These are phyloP conservation scores for Neocatenulostroma microsporum DNA, from an alignment of 2,329 filamentous ascomycete genomes.

Conservation along the genomic window DNA sequence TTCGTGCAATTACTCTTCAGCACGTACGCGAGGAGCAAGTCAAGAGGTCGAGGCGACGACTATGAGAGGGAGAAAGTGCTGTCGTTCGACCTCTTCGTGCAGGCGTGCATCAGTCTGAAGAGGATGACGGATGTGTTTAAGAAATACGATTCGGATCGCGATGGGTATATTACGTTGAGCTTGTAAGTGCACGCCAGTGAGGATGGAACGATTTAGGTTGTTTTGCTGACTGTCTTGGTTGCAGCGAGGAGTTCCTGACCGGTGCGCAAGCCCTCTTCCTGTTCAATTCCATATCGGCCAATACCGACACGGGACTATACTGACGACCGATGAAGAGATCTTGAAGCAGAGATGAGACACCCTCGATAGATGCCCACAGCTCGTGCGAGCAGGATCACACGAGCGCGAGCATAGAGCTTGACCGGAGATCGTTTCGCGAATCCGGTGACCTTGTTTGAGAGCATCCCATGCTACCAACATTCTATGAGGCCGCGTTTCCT, in stretches of 20 bases:
- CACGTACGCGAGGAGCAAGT: constrained; percentile 61
- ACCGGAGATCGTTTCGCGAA: no score
- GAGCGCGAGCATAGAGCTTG: no score
- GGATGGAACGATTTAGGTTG: constrained; percentile 12
- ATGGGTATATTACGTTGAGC: constrained; percentile 64
- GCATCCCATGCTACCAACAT: no score
- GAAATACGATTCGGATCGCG: constrained; percentile 93
- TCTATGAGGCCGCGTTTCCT: no score
- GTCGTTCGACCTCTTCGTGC: constrained; percentile 87
- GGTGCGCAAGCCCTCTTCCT: constrained; percentile 49
- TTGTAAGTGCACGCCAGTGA: constrained; percentile 39
- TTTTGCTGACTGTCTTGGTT: constrained; percentile 5
- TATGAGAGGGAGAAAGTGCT: constrained; percentile 33
- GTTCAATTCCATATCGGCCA: constrained; percentile 45
- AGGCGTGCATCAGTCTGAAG: constrained; percentile 93
- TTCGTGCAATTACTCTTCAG: constrained; percentile 82
- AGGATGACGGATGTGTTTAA: constrained; percentile 99
- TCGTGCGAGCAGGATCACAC: no score
- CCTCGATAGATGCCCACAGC: no score
- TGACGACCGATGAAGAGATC: constrained; percentile 25
- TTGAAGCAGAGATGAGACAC: constrained; percentile 17
- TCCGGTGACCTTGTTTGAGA: no score
- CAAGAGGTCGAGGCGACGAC: constrained; percentile 29
- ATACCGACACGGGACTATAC: constrained; percentile 46
- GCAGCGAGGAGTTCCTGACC: constrained; percentile 49